Evolutionary conservation across 352 stramenopile species (phyloP), one percentile per base, ranked within the genome.

Genomic region (Globisporangium orthogonon): DNA sequence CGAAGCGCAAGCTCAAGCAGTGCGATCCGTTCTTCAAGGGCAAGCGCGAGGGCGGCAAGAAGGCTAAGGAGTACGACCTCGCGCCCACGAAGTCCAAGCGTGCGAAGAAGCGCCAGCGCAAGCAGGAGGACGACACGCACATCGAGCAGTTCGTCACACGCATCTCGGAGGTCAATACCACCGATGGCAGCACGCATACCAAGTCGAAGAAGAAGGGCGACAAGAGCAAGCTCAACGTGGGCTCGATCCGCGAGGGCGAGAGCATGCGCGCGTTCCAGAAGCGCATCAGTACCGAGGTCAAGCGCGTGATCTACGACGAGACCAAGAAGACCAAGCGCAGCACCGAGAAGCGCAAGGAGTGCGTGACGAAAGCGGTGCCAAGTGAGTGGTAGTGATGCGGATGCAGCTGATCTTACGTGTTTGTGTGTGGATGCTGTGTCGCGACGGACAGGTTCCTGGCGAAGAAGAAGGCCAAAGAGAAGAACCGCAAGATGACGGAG

Each of bases 21-120:
- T 89, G 79, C 70, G 84, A 94, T 55, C 84, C 84, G 61, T 91
- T 91, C 73, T 94, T 91, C 65, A 91, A 91, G 65, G 84, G 81
- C 33, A 86, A 78, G 63, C 76, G 80, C 45, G 70, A 82, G 17
- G 82, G 74, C 61, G 82, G 79, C 43, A 87, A 88, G 67, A 89
- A 90, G 61, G 55, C 66, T 4, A 84, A 83, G 70, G 69, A 74
- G 45, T 86, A 76, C 41, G 79, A 94, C 56, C 66, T 89, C 45
- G 65, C 83, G 33, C 81, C 83, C 9, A 86, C 71, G 7, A 51
- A 86, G 61, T 91, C 82, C 41, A 89, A 89, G 65, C 70, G 73
- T 50, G 83, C 78, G 31, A 94, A 91, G 73, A 94, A 91, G 68
- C 81, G 76, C n/a, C 63, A 83, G 53, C 78, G 78, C 55, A 86